Evolutionary conservation across 148 eudicot genomes (phyloP), one percentile per base, ranked within the genome.

Genomic region (Cornus florida): DNA sequence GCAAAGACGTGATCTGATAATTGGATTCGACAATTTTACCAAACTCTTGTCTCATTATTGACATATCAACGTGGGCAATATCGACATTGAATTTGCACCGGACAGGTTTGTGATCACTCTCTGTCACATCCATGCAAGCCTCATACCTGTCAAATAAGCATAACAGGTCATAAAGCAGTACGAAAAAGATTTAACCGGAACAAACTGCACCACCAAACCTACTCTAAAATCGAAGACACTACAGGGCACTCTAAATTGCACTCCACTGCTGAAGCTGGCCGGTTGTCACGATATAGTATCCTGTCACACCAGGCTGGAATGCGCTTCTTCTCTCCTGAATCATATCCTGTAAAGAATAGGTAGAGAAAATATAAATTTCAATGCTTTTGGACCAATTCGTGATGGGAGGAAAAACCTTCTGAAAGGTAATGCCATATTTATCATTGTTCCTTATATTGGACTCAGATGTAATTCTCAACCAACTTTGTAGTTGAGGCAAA

Each of bases 301-400:
- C 97, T 83, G 70, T 93, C 97, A 85, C 97, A 93, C 97, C 97
- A 93, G 23, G 97, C 94, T 33, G 97, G 97, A 78, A 93, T 93
- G 13, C 97, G 90, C 79, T 93, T 93, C 86, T 93, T 93, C 86
- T 93, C 97, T 19, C 94, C 97, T 19, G 97, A 91, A 85, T 93
- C 97, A 79, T 93, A 93, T 73, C 97, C 97, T 93, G 82, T 20
- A 69, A 71, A 72, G 35, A 28, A 28, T 28, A 20, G 35, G 79
- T 39, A 33, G 73, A 35, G 31, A 39, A 74, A 10, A 60, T 60
- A 10, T 2, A 17, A 16, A 60, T 16, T 16, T 20, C 14, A 60
- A 60, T 60, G n/a, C 20, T 60, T 60, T 60, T 5, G 16, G 65
- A 17, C 11, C 57, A 50, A 8, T 0, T 48, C n/a, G 62, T 19